Evolutionary conservation across 805 yeast species (phyloP).

Genomic region (Candida adriatica): DNA sequence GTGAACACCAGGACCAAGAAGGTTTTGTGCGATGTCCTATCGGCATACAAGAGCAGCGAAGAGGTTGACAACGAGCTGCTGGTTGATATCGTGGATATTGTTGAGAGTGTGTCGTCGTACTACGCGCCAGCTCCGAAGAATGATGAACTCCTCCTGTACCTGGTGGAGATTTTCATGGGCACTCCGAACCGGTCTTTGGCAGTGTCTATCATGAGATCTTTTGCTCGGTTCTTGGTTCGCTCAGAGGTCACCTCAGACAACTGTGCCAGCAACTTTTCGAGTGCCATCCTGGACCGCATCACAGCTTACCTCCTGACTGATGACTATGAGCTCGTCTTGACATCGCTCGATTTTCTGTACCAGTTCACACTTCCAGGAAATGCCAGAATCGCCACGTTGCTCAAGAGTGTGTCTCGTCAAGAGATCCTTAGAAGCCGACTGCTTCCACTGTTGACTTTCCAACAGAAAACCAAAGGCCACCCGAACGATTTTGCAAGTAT

Average conservation of each 20-base stretch:
- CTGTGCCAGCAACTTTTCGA: slow-evolving; percentile 42
- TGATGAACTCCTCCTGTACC: slow-evolving; percentile 56
- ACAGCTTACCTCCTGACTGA: slow-evolving; percentile 52
- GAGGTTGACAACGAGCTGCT: slow-evolving; percentile 46
- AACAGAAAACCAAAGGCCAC: slow-evolving; percentile 32
- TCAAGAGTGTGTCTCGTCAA: slow-evolving; percentile 40
- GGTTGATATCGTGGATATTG: slow-evolving; percentile 65
- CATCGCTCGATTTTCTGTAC: slow-evolving; percentile 75
- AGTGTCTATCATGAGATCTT: slow-evolving; percentile 63
- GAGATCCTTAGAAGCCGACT: slow-evolving; percentile 50
- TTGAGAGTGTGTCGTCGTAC: slow-evolving; percentile 80
- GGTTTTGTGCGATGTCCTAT: slow-evolving; percentile 37
- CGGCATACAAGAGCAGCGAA: slow-evolving; percentile 18
- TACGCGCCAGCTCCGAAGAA: slow-evolving; percentile 66
- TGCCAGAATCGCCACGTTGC: slow-evolving; percentile 45
- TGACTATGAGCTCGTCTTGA: slow-evolving; percentile 64
- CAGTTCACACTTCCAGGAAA: slow-evolving; percentile 67
- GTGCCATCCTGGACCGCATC: slow-evolving; percentile 42
- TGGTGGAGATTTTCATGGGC: slow-evolving; percentile 42
- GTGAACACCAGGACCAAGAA: slow-evolving; percentile 41
- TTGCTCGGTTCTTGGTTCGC: slow-evolving; percentile 72
- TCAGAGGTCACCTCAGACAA: slow-evolving; percentile 40
- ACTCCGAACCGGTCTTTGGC: slow-evolving; percentile 64
- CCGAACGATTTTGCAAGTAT: slow-evolving; percentile 20
- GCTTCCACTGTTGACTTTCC: slow-evolving; percentile 53